Evolutionary conservation across 2,329 filamentous ascomycete species (phyloP).

Genomic region (Beauveria australis): DNA sequence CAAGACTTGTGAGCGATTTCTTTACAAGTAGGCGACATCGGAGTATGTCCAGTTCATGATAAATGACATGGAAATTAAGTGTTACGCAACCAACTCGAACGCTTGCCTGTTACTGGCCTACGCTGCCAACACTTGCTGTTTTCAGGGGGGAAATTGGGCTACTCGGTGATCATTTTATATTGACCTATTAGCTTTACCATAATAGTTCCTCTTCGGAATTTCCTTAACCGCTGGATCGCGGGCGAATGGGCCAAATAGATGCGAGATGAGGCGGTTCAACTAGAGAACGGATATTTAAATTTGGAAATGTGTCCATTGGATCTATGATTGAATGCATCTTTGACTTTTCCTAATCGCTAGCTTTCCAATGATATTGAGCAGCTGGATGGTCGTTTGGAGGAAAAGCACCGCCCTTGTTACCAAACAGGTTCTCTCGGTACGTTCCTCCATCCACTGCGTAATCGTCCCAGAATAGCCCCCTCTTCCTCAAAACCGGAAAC

Average conservation of each 20-base stretch:
- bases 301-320: not conserved
- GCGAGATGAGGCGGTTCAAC: not conserved
- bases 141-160: too few relatives aligned
- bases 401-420: conserved; percentile 23
- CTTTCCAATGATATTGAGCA: conserved; percentile 31
- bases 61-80: too few relatives aligned
- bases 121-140: too few relatives aligned
- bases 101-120: too few relatives aligned
- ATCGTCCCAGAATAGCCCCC: conserved; percentile 49
- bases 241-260: conserved; percentile 62
- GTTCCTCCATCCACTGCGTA: conserved; percentile 35
- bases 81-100: too few relatives aligned
- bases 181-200: not conserved
- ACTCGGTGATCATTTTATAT: not conserved
- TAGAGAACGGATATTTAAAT: too few relatives aligned
- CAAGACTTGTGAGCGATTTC: too few relatives aligned
- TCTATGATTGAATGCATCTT: not conserved
- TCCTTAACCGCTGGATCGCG: conserved; percentile 88
- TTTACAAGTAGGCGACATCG: too few relatives aligned
- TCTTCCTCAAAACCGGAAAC: conserved; percentile 50
- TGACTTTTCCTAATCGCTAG: conserved; percentile 16
- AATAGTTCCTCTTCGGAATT: conserved; percentile 36
- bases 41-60: too few relatives aligned
- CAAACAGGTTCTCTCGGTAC: conserved; percentile 35
- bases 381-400: conserved; percentile 32